phyloP scores from a whole-genome alignment of 371 early-diverging fungal genomes.

The Mycotypha africana region DNA sequence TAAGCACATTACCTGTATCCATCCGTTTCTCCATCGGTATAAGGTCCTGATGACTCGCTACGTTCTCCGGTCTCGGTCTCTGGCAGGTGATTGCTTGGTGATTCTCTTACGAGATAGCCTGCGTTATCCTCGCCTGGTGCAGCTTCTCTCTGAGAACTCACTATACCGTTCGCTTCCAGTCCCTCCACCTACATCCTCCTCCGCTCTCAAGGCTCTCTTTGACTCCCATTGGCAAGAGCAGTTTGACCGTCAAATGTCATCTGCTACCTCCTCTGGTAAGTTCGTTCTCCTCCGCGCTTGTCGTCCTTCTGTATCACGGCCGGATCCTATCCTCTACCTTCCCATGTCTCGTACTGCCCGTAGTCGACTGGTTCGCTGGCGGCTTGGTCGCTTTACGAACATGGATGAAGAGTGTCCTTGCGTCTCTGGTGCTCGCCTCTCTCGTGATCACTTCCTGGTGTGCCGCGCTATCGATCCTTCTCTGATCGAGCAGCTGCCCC shows the following conservation, averaged over 20 bases:
- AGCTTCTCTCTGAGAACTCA: neutral
- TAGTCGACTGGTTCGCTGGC: constrained; percentile 10
- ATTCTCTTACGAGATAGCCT: neutral
- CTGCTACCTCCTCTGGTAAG: neutral
- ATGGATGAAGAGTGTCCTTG: constrained; percentile 1
- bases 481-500: neutral
- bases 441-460: neutral
- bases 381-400: constrained; percentile 6
- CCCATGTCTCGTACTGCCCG: neutral
- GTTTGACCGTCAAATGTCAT: neutral
- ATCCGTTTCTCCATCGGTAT: neutral
- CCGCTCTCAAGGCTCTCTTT: neutral
- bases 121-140: neutral
- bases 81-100: neutral
- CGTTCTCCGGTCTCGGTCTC: neutral
- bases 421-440: neutral
- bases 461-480: neutral
- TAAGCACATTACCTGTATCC: constrained; percentile 1
- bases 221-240: neutral
- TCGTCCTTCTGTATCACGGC: neutral
- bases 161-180: neutral
- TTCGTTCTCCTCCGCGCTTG: neutral
- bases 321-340: constrained; percentile 2
- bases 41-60: neutral
- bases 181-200: neutral